These are phyloP conservation scores for Cyclotella baltica DNA, from an alignment of 108 stramenopile species.

Conservation along the genomic window DNA sequence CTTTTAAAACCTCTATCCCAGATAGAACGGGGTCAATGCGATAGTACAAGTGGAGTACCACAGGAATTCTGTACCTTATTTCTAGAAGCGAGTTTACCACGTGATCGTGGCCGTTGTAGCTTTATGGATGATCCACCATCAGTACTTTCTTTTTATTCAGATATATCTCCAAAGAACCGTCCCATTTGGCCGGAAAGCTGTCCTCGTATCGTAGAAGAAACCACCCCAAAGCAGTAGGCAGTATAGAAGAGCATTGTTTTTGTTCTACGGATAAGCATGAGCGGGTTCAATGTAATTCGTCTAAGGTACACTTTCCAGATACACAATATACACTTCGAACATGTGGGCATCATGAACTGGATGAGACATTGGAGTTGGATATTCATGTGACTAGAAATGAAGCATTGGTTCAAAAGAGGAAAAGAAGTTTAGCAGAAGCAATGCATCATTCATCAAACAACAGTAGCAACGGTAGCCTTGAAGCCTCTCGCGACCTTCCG, in stretches of 20 bases:
- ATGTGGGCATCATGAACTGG: slow-evolving; percentile 14
- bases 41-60: slow-evolving; percentile 11
- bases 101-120: neutral
- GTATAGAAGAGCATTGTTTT: no score
- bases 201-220: no score
- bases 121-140: slow-evolving; percentile 49
- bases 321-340: neutral
- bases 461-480: neutral
- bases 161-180: slow-evolving; percentile 54
- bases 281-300: no score
- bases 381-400: slow-evolving; percentile 28
- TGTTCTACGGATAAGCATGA: no score
- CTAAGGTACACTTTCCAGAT: neutral
- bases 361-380: slow-evolving; percentile 39
- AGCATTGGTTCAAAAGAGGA: slow-evolving; percentile 1
- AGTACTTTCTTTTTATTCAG: slow-evolving; percentile 63
- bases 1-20: neutral
- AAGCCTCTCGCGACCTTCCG: slow-evolving; percentile 10
- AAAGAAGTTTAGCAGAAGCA: neutral
- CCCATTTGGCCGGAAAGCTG: slow-evolving; percentile 21
- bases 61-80: slow-evolving; percentile 17
- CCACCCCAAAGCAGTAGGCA: no score
- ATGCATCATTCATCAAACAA: no score
- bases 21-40: neutral
- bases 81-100: neutral